Evolutionary conservation across 768 basidiomycete species (phyloP), one percentile per base, ranked within the genome.

Genomic region (Sarcomyxa edulis): DNA sequence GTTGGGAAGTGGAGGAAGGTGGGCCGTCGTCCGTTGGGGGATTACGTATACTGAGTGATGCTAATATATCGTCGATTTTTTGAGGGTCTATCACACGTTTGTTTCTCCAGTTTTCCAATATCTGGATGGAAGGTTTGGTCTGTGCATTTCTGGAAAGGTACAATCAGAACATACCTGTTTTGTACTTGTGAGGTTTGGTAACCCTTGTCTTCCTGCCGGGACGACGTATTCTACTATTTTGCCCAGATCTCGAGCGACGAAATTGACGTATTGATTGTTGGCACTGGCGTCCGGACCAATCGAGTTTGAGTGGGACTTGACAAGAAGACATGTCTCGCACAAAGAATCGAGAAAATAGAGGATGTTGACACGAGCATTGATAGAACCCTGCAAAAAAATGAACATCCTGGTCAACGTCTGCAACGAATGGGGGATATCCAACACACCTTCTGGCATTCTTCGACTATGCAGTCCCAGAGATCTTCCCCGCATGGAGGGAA

Each of bases 281-380:
- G 55, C 27, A 26, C 40, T 44, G 1, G 19, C 26, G n/a, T 42
- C 41, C 15, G 35, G 32, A 8, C 21, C 39, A 3, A 30, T 28
- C 11, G 39, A 39, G 54, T 32, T 66, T 4, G 73, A 65, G 35
- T 74, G 73, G 1, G 81, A 74, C 48, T 78, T 83, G 33, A 79
- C 76, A 23, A 84, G 66, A 3, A 87, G 67, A 22, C 78, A 88
- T 0, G 79, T 73, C 52, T 90, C 88, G 57, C 86, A 92, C 9
- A 96, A 71, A 1, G 85, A 81, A 59, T 95, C 92, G 29, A 97
- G 75, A 54, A 94, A 81, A 57, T 95, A 91, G 0, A 96, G 66
- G 43, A 95, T 83, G 59, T 96, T 96, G 50, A 97, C 94, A n/a
- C 90, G 71, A 21, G 84, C 78, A 58, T 96, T 94, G 14, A 95